These are phyloP conservation scores for Linderniella brevidens DNA, from an alignment of 257 asterid species.

Conservation along the genomic window DNA sequence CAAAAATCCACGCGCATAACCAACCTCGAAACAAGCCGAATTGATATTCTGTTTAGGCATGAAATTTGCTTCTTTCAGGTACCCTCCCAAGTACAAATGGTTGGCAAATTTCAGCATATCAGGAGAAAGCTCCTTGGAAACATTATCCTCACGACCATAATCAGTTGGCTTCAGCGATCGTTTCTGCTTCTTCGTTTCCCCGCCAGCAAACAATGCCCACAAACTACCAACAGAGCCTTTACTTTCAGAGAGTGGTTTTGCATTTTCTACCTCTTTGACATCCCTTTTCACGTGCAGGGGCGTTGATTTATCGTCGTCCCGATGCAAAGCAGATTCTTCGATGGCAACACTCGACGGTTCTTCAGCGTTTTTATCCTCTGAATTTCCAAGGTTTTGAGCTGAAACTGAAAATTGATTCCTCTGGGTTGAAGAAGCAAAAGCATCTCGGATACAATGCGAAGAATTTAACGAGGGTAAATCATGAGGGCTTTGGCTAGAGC, in stretches of 20 bases:
- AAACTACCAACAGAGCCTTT: constrained; percentile 10
- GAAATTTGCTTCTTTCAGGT: constrained; percentile 38
- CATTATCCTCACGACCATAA: constrained; percentile 25
- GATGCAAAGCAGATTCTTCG: constrained; percentile 34
- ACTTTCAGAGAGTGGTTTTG: constrained; percentile 3
- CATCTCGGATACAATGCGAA: too few relatives aligned
- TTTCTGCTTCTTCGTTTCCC: constrained; percentile 3
- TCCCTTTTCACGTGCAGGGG: constrained; percentile 13
- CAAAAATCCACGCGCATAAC: constrained; percentile 40
- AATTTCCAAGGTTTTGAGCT: constrained; percentile 12
- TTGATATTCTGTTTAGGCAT: constrained; percentile 26
- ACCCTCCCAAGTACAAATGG: constrained; percentile 34
- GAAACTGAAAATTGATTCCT: constrained; percentile 23
- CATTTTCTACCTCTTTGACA: constrained; percentile 7
- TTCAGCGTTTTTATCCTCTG: constrained; percentile 10
- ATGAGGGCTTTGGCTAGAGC: too few relatives aligned
- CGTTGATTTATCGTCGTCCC: constrained; percentile 25
- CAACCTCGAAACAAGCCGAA: constrained; percentile 24
- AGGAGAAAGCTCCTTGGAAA: constrained; percentile 41
- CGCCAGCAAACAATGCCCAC: constrained; percentile 19
- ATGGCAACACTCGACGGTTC: constrained; percentile 28
- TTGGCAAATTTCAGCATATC: constrained; percentile 39
- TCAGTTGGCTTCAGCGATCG: constrained; percentile 6
- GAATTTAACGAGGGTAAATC: too few relatives aligned
- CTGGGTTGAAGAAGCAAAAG: constrained; percentile 10